phyloP scores from a whole-genome alignment of 2,329 filamentous ascomycete genomes.

The Fusarium heterosporum region DNA sequence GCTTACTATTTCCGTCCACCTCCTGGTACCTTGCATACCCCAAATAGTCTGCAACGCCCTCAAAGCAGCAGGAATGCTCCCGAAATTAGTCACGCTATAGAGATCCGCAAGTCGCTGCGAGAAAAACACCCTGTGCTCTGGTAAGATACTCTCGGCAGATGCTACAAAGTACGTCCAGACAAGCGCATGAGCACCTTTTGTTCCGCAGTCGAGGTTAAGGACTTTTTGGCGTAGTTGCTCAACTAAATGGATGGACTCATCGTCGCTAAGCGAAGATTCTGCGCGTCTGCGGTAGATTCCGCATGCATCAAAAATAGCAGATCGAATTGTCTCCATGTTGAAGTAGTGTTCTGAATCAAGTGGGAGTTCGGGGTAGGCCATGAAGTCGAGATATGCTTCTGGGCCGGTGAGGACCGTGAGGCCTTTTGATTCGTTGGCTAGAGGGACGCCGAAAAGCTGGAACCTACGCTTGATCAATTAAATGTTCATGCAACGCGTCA shows the following conservation, averaged over 20 bases:
- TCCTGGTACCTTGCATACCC: slow-evolving; percentile 40
- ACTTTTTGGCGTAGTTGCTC: slow-evolving; percentile 51
- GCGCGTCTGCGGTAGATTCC: slow-evolving; percentile 45
- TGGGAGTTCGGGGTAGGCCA: slow-evolving; percentile 39
- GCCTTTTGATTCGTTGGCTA: slow-evolving; percentile 47
- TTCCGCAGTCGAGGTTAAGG: slow-evolving; percentile 42
- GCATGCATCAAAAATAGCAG: slow-evolving; percentile 45
- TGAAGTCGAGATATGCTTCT: slow-evolving; percentile 47
- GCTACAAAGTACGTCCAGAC: slow-evolving; percentile 58
- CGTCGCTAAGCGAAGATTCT: slow-evolving; percentile 28
- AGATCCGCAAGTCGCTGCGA: slow-evolving; percentile 46
- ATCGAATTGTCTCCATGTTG: slow-evolving; percentile 40
- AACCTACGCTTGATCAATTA: slow-evolving; percentile 39
- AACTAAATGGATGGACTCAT: slow-evolving; percentile 46
- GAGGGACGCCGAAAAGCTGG: slow-evolving; percentile 47
- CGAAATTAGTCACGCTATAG: slow-evolving; percentile 51
- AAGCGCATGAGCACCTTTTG: slow-evolving; percentile 52
- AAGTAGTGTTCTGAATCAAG: slow-evolving; percentile 35
- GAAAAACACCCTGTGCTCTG: slow-evolving; percentile 53
- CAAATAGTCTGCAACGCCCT: slow-evolving; percentile 52
- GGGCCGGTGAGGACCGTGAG: slow-evolving; percentile 37
- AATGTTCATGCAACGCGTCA: accelerated
- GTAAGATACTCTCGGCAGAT: slow-evolving; percentile 53
- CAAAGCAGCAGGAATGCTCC: slow-evolving; percentile 54
- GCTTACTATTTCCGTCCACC: slow-evolving; percentile 49